Evolutionary conservation across 139 green algal species (phyloP).

Genomic region (Edaphochlamys debaryana): DNA sequence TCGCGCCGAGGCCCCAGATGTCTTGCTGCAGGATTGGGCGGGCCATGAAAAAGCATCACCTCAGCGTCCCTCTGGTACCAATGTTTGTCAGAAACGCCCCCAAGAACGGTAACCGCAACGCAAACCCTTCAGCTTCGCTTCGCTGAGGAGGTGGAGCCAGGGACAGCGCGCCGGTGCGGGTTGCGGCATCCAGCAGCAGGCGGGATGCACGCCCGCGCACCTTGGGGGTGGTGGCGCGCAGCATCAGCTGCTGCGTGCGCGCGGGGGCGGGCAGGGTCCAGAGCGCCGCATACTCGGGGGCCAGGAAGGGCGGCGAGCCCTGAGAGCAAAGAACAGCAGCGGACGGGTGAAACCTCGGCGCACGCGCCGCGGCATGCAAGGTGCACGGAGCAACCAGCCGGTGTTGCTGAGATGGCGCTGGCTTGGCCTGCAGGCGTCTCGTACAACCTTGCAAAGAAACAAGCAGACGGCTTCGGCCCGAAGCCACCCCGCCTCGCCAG

Average conservation of each 20-base stretch:
- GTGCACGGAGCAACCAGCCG: no score
- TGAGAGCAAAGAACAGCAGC: not conserved
- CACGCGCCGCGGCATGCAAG: no score
- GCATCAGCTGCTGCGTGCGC: not conserved
- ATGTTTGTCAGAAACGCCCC: no score
- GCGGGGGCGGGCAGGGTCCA: not conserved
- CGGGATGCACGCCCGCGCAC: not conserved
- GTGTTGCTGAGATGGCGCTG: no score
- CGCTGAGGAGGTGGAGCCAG: not conserved
- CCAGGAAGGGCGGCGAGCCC: conserved; percentile 17
- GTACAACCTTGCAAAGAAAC: not conserved
- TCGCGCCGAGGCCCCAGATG: conserved; percentile 1
- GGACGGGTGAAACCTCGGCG: no score
- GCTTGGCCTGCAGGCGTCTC: no score
- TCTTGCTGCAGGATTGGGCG: not conserved
- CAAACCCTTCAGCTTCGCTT: not conserved
- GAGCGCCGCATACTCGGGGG: conserved; percentile 21
- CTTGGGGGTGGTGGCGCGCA: conserved; percentile 1
- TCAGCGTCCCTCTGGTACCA: no score
- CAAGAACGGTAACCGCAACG: not conserved
- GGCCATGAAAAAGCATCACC: no score
- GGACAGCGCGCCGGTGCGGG: no score
- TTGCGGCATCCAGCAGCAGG: not conserved
- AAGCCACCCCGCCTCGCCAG: not conserved
- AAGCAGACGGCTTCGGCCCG: not conserved